These are phyloP conservation scores for Akanthomyces muscarius DNA, from an alignment of 2,329 filamentous ascomycete genomes.

Conservation along the genomic window DNA sequence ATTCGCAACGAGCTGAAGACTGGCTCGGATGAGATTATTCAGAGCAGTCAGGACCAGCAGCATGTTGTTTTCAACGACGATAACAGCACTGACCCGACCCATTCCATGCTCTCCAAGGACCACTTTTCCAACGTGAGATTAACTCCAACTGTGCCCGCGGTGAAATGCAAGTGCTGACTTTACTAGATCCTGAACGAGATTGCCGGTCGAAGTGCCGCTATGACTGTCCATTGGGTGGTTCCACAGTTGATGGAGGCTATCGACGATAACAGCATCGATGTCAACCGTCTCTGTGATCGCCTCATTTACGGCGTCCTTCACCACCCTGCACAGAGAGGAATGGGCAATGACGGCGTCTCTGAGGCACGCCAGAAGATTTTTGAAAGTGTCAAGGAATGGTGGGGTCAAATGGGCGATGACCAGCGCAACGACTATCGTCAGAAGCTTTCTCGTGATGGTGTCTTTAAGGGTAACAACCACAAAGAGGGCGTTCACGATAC, in stretches of 20 bases:
- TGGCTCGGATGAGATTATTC: constrained; percentile 81
- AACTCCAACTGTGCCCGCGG: background rate
- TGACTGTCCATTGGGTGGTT: constrained; percentile 78
- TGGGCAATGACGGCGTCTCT: constrained; percentile 63
- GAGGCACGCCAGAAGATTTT: constrained; percentile 79
- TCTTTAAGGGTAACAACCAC: constrained; percentile 75
- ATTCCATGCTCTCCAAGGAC: constrained; percentile 84
- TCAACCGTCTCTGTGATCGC: constrained; percentile 65
- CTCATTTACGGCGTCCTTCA: constrained; percentile 83
- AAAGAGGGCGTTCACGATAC: constrained; percentile 79
- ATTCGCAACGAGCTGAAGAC: constrained; percentile 83
- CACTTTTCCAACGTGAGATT: constrained; percentile 78
- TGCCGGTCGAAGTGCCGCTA: constrained; percentile 75
- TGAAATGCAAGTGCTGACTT: constrained; percentile 3
- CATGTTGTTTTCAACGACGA: constrained; percentile 83
- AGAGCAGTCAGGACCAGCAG: constrained; percentile 79
- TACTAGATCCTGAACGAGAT: constrained; percentile 73
- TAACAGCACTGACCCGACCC: constrained; percentile 73
- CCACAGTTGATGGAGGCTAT: constrained; percentile 85
- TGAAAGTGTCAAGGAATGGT: constrained; percentile 77
- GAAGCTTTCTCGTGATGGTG: constrained; percentile 74
- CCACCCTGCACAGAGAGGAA: constrained; percentile 73
- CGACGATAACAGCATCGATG: constrained; percentile 70
- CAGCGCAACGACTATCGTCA: constrained; percentile 65
- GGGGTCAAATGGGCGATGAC: constrained; percentile 60